phyloP scores from a whole-genome alignment of 805 yeast species.

The Suhomyces kilbournensis region DNA sequence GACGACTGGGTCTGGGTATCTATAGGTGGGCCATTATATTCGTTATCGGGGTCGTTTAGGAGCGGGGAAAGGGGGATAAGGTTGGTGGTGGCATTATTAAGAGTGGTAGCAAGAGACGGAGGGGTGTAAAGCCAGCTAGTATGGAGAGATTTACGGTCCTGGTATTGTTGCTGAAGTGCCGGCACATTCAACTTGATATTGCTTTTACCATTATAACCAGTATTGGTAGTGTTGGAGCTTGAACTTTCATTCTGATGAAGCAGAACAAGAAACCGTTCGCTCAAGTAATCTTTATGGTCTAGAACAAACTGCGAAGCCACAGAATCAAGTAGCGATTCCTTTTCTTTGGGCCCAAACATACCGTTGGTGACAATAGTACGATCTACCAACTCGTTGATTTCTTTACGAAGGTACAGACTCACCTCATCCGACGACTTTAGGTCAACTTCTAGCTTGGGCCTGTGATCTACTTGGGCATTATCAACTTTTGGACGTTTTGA shows the following conservation, averaged over 20 bases:
- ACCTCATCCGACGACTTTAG: constrained; percentile 3
- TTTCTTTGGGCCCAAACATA: constrained; percentile 6
- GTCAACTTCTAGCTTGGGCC: background rate
- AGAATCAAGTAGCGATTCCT: constrained; percentile 9
- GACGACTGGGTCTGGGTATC: constrained; percentile 3
- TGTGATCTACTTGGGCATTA: background rate
- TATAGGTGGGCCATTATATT: constrained; percentile 5
- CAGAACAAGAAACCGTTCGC: constrained; percentile 8
- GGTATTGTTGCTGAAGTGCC: constrained; percentile 1
- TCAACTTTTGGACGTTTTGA: background rate
- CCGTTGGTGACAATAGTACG: constrained; percentile 6
- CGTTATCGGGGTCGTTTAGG: constrained; percentile 24
- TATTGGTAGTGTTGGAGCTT: too few species aligned
- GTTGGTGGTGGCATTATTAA: constrained; percentile 10
- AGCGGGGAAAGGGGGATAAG: constrained; percentile 31
- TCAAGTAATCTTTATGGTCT: constrained; percentile 11
- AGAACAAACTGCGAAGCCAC: constrained; percentile 10
- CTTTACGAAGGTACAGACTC: constrained; percentile 8
- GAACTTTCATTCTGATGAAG: constrained; percentile 1
- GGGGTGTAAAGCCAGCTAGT: constrained; percentile 4
- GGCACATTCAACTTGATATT: background rate
- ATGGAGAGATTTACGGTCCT: constrained; percentile 3
- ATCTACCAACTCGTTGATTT: constrained; percentile 8
- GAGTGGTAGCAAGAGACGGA: background rate
- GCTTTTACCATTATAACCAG: too few species aligned